phyloP scores from a whole-genome alignment of 140 eudicot genomes.

The Anethum foeniculum region DNA sequence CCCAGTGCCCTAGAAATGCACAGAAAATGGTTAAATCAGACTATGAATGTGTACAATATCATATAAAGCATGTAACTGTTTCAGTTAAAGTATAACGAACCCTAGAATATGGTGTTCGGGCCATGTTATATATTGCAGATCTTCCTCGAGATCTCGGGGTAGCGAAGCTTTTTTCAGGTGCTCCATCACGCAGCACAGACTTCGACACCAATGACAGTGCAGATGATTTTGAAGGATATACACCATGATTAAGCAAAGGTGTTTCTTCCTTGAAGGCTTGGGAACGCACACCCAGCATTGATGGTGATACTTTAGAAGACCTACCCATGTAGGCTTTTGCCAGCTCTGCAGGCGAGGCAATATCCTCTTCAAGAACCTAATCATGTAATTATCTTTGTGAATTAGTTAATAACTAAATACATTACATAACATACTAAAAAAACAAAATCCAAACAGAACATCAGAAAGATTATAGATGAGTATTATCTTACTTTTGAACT shows the following conservation, averaged over 20 bases:
- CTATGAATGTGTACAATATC: background rate
- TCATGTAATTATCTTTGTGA: background rate
- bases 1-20: slow-evolving; percentile 35
- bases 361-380: slow-evolving; percentile 54
- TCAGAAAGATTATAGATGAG: background rate
- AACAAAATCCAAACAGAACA: background rate
- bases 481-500: slow-evolving; percentile 37
- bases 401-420: background rate
- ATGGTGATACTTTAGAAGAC: slow-evolving; percentile 63
- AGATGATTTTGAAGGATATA: slow-evolving; percentile 35
- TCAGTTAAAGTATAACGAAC: slow-evolving; percentile 24
- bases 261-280: slow-evolving; percentile 41
- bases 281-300: slow-evolving; percentile 34
- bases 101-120: slow-evolving; percentile 78
- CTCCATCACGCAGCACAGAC: slow-evolving; percentile 23
- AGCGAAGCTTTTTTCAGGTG: slow-evolving; percentile 39
- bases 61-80: slow-evolving; percentile 20
- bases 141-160: slow-evolving; percentile 88
- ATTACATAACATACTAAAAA: background rate
- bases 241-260: slow-evolving; percentile 28
- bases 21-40: background rate
- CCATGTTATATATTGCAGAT: slow-evolving; percentile 82
- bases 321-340: slow-evolving; percentile 96
- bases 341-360: slow-evolving; percentile 82
- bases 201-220: slow-evolving; percentile 33